Evolutionary conservation across 1,284 basidiomycete genomes (phyloP).

Genomic region (Puccinia hordei): DNA sequence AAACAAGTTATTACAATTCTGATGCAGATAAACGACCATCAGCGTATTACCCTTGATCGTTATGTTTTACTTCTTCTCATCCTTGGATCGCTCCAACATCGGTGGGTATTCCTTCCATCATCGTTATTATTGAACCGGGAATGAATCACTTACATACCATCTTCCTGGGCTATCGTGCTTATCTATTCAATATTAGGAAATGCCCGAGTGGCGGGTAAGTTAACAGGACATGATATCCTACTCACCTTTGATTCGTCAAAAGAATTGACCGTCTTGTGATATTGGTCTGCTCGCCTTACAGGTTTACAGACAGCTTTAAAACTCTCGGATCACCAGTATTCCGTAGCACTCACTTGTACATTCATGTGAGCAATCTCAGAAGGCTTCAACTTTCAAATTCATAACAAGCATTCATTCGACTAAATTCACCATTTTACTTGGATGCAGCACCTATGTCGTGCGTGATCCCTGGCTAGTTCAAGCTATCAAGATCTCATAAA

Average conservation of each 20-base stretch:
- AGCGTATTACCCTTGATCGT: constrained; percentile 28
- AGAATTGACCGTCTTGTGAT: background rate
- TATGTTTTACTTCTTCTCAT: constrained; percentile 29
- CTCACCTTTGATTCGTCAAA: background rate
- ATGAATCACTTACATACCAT: background rate
- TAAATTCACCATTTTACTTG: background rate
- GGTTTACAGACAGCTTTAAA: constrained; percentile 18
- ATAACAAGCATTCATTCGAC: background rate
- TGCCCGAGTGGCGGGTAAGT: constrained; percentile 49
- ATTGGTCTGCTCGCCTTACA: background rate
- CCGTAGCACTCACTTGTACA: constrained; percentile 23
- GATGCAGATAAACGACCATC: background rate
- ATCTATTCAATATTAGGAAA: constrained; percentile 28
- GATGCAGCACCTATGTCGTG: constrained; percentile 28
- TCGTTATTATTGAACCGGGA: background rate
- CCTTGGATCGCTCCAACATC: constrained; percentile 45
- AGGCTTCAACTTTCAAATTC: background rate
- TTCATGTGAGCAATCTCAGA: constrained; percentile 26
- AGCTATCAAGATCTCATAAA: background rate
- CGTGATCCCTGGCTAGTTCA: background rate
- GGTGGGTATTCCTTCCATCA: background rate
- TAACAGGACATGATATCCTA: background rate
- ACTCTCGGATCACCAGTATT: constrained; percentile 39
- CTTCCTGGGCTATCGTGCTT: background rate
- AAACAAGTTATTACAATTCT: background rate